phyloP scores from a whole-genome alignment of 2,329 filamentous ascomycete genomes.

The Apiospora koreana region DNA sequence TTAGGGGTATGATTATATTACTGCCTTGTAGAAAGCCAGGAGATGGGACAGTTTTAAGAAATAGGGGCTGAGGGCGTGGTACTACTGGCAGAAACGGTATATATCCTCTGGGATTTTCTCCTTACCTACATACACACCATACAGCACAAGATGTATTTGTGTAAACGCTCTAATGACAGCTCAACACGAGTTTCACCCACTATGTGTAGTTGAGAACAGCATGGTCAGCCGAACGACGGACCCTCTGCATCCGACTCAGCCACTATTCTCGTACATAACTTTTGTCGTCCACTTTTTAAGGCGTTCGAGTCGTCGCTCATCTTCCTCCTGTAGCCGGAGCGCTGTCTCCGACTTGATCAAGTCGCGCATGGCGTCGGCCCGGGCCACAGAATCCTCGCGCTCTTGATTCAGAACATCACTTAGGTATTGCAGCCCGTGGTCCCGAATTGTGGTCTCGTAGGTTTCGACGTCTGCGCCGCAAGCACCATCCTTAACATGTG shows the following conservation, averaged over 20 bases:
- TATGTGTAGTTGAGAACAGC: not conserved
- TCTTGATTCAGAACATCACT: slow-evolving; percentile 18
- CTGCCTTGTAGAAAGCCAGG: not conserved
- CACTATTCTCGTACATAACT: not conserved
- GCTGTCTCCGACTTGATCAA: slow-evolving; percentile 26
- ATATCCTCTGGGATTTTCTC: not conserved
- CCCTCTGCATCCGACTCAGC: not conserved
- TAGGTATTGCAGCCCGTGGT: slow-evolving; percentile 19
- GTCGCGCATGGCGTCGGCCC: slow-evolving; percentile 30
- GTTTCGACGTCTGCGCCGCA: slow-evolving; percentile 9
- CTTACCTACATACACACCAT: not conserved
- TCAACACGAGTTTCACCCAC: no score
- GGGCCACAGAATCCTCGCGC: slow-evolving; percentile 26
- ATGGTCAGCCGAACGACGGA: not conserved
- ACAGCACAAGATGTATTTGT: not conserved
- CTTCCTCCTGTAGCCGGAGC: slow-evolving; percentile 24
- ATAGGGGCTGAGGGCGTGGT: no score
- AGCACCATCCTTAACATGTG: not conserved
- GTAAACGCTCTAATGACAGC: no score
- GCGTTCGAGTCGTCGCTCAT: not conserved
- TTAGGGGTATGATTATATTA: not conserved
- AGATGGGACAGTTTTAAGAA: not conserved
- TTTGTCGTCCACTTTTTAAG: slow-evolving; percentile 16
- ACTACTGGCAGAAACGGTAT: not conserved
- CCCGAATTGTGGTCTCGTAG: slow-evolving; percentile 13